Conservation (phyloP, 768 basidiomycete genomes). For the Tricholoma sp. region DNA sequence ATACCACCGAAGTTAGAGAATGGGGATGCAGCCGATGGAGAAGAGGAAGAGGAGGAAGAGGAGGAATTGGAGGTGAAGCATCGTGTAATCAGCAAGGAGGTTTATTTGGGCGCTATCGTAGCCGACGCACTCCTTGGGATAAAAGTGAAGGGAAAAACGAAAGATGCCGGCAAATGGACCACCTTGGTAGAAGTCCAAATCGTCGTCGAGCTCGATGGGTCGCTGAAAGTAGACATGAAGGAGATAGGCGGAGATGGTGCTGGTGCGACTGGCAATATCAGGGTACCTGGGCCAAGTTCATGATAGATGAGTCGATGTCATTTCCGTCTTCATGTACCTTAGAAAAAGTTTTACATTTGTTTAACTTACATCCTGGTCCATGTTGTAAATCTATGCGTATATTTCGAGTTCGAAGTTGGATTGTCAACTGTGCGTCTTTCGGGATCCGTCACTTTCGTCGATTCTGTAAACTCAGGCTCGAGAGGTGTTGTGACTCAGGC, state of each 20-base stretch:
- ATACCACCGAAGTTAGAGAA: conserved; percentile 40
- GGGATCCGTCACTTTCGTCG: too few species aligned
- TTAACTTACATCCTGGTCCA: too few species aligned
- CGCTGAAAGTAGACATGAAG: conserved; percentile 31
- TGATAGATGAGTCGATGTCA: not conserved
- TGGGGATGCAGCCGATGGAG: conserved; percentile 35
- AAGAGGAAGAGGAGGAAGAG: conserved; percentile 57
- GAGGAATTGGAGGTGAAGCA: conserved; percentile 63
- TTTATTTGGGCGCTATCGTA: conserved; percentile 39
- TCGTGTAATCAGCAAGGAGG: conserved; percentile 52
- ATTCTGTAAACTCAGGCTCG: too few species aligned
- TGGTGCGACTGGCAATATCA: conserved; percentile 7
- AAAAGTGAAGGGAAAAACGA: conserved; percentile 32
- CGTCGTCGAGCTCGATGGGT: conserved; percentile 31
- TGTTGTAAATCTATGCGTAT: too few species aligned
- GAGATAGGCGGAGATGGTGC: conserved; percentile 26
- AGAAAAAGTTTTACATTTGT: too few species aligned
- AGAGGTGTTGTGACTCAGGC: too few species aligned
- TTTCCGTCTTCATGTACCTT: not conserved
- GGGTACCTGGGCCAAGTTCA: conserved; percentile 4
- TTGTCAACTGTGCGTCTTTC: too few species aligned
- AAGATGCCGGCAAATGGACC: conserved; percentile 40
- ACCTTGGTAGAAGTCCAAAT: conserved; percentile 47
- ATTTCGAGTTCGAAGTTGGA: too few species aligned
- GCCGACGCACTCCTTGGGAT: conserved; percentile 37